Evolutionary conservation across 148 eudicot genomes (phyloP).

Genomic region (Mesembryanthemum crystallinum): DNA sequence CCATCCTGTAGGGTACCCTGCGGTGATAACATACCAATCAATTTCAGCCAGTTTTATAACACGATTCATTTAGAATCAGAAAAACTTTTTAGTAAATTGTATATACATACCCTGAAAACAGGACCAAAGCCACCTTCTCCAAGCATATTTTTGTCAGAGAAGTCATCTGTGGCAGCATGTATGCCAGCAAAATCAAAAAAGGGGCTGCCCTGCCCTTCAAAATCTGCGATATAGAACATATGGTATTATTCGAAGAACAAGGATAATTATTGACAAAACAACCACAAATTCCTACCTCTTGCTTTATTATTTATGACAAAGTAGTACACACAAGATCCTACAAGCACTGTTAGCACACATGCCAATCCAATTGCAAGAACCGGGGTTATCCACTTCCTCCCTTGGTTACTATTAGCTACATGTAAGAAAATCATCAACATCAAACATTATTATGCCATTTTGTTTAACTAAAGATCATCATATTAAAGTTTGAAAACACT

Average conservation of each 20-base stretch:
- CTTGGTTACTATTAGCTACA: not conserved
- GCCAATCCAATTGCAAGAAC: constrained; percentile 15
- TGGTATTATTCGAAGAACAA: not conserved
- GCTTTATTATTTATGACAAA: not conserved
- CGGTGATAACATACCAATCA: too few relatives aligned
- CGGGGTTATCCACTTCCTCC: not conserved
- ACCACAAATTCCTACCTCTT: not conserved
- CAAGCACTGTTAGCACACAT: constrained; percentile 2
- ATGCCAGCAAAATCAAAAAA: constrained; percentile 22
- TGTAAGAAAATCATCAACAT: not conserved
- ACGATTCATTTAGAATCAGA: too few relatives aligned
- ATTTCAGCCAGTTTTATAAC: too few relatives aligned
- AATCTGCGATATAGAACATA: not conserved
- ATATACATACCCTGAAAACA: constrained; percentile 46
- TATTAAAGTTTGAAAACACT: not conserved
- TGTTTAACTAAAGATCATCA: not conserved
- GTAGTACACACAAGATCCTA: constrained; percentile 15
- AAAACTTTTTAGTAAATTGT: too few relatives aligned
- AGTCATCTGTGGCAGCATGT: constrained; percentile 29
- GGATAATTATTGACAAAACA: not conserved
- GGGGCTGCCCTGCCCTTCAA: constrained; percentile 10
- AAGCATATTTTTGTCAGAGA: constrained; percentile 37
- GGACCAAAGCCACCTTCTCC: constrained; percentile 53
- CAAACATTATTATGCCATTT: not conserved
- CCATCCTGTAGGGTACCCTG: constrained; percentile 42